These are phyloP conservation scores for Wickerhamiella brachini DNA, from an alignment of 805 yeast genomes.

Conservation along the genomic window DNA sequence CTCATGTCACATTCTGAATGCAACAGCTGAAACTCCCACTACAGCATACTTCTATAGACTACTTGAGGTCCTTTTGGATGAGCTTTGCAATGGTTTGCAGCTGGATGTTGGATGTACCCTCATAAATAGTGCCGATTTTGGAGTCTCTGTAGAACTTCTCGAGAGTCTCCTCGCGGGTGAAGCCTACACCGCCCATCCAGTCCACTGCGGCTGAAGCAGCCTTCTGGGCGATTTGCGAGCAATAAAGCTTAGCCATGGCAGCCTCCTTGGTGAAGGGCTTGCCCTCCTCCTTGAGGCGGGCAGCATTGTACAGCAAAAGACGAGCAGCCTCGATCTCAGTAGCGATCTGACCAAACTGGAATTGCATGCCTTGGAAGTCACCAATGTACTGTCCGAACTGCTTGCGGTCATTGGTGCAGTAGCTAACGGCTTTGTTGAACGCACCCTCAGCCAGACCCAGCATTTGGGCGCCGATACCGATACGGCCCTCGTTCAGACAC, in stretches of 20 bases:
- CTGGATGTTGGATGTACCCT: slow-evolving; percentile 33
- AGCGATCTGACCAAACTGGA: slow-evolving; percentile 33
- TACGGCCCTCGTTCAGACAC: slow-evolving; percentile 32
- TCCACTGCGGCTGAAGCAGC: slow-evolving; percentile 31
- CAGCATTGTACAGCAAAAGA: slow-evolving; percentile 31
- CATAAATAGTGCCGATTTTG: slow-evolving; percentile 33
- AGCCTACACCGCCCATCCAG: slow-evolving; percentile 37
- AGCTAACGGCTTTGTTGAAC: slow-evolving; percentile 28
- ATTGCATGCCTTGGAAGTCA: slow-evolving; percentile 34
- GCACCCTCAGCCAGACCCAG: slow-evolving; percentile 33
- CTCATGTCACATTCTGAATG: too few relatives aligned
- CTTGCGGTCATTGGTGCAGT: slow-evolving; percentile 28
- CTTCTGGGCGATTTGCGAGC: slow-evolving; percentile 29
- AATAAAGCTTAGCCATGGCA: slow-evolving; percentile 32
- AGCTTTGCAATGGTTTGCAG: slow-evolving; percentile 31
- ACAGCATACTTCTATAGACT: too few relatives aligned
- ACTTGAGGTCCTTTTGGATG: slow-evolving; percentile 22
- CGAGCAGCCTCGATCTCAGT: slow-evolving; percentile 32
- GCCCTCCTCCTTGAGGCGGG: slow-evolving; percentile 33
- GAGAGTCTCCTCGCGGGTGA: slow-evolving; percentile 29
- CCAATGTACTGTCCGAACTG: slow-evolving; percentile 32
- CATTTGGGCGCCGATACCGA: slow-evolving; percentile 35
- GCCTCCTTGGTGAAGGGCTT: slow-evolving; percentile 30
- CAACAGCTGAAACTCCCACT: too few relatives aligned
- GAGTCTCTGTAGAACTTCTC: slow-evolving; percentile 33